Percentiles rank a stretch among this genome's conserved stretches.
phyloP scores from a whole-genome alignment of 768 basidiomycete species.

The Austroboletus festivus region DNA sequence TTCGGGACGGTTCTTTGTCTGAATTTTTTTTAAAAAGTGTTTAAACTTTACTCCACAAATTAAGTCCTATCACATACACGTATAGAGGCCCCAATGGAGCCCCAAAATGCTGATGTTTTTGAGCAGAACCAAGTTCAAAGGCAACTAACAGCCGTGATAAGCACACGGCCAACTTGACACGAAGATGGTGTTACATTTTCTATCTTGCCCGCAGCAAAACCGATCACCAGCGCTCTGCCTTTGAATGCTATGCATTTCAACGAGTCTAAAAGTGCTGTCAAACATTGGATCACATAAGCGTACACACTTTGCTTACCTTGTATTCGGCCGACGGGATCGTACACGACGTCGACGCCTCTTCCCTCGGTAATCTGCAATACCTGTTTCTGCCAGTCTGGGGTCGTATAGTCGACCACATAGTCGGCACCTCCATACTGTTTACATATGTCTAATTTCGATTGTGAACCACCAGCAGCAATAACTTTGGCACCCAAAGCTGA shows the following conservation, averaged over 20 bases:
- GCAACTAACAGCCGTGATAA: constrained; percentile 49
- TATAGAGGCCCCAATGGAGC: constrained; percentile 84
- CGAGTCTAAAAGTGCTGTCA: constrained; percentile 47
- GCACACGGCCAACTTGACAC: no score
- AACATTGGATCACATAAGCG: neutral
- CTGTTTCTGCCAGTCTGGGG: constrained; percentile 83
- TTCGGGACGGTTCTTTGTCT: constrained; percentile 65
- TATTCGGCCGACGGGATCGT: constrained; percentile 83
- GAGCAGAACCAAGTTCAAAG: constrained; percentile 76
- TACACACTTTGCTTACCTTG: constrained; percentile 40
- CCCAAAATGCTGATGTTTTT: constrained; percentile 87
- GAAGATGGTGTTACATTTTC: constrained; percentile 14
- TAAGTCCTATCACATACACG: constrained; percentile 41
- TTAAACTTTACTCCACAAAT: no score
- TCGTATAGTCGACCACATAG: constrained; percentile 74
- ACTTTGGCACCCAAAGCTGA: constrained; percentile 87
- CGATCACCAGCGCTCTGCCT: constrained; percentile 88
- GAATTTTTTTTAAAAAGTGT: constrained; percentile 5
- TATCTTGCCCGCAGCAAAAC: constrained; percentile 42
- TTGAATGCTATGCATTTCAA: constrained; percentile 95
- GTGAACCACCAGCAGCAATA: constrained; percentile 87
- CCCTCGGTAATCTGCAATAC: constrained; percentile 80
- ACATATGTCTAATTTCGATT: constrained; percentile 75
- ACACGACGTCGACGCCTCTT: constrained; percentile 83
- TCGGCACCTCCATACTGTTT: constrained; percentile 80